phyloP scores from a whole-genome alignment of 768 basidiomycete species.

The Collybia sp. region DNA sequence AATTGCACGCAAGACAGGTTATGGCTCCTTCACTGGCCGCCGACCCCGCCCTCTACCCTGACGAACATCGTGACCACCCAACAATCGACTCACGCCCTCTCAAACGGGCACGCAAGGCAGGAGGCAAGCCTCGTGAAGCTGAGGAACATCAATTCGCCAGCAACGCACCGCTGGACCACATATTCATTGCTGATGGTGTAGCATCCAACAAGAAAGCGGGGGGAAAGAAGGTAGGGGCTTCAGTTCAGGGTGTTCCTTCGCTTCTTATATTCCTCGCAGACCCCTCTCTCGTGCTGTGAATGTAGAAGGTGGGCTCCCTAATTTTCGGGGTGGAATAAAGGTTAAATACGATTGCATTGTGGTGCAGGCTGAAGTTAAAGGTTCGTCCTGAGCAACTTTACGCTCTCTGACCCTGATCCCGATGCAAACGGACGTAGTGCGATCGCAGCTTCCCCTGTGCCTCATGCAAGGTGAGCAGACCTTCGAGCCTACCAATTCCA shows the following conservation, averaged over 20 bases:
- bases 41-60: constrained; percentile 6
- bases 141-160: constrained; percentile 22
- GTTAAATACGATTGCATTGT: constrained; percentile 5
- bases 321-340: background rate
- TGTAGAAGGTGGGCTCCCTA: constrained; percentile 44
- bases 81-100: constrained; percentile 25
- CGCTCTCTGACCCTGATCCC: constrained; percentile 9
- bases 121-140: constrained; percentile 10
- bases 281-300: constrained; percentile 59
- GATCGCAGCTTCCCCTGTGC: constrained; percentile 49
- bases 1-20: constrained; percentile 16
- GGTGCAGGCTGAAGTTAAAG: constrained; percentile 49
- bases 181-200: constrained; percentile 47
- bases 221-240: constrained; percentile 39
- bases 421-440: constrained; percentile 26
- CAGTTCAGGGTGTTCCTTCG: constrained; percentile 3
- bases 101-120: constrained; percentile 38
- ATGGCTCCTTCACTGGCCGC: constrained; percentile 13
- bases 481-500: background rate
- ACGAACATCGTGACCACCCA: constrained; percentile 1
- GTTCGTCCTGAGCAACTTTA: constrained; percentile 20
- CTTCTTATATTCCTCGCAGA: constrained; percentile 18
- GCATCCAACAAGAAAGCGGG: constrained; percentile 35
- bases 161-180: constrained; percentile 37
- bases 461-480: constrained; percentile 29